A percentile compares a stretch with the other conserved stretches of the same genome.
Conservation (phyloP, 257 asterid genomes). For the Lycium barbarum region DNA sequence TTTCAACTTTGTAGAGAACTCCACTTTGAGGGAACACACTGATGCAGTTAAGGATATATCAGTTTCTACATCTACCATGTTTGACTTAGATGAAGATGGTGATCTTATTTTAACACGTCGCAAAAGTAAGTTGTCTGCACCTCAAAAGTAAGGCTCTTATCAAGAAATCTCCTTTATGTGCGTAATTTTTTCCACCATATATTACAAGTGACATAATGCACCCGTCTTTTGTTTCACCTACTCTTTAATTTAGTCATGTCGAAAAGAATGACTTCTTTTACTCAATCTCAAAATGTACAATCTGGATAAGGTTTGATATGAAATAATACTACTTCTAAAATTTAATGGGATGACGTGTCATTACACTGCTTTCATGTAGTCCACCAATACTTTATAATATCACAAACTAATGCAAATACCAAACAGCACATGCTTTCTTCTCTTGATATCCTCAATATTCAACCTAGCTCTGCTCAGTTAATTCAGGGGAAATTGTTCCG, state of each 20-base stretch:
- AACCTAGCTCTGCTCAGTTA: not conserved
- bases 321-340: conserved; percentile 1
- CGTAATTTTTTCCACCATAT: conserved; percentile 3
- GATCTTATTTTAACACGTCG: conserved; percentile 74
- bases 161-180: not conserved
- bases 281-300: not conserved
- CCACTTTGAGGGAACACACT: conserved; percentile 25
- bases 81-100: conserved; percentile 90
- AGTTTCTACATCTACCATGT: conserved; percentile 37
- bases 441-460: not conserved
- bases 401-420: not conserved
- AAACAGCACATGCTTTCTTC: not conserved
- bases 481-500: not conserved
- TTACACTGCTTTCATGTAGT: not conserved
- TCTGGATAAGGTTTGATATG: not conserved
- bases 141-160: not conserved
- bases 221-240: not conserved
- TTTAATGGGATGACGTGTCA: not conserved
- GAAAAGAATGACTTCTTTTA: not conserved
- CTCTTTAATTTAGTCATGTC: not conserved
- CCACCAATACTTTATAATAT: not conserved
- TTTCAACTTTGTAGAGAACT: conserved; percentile 31
- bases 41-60: conserved; percentile 26
- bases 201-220: not conserved
- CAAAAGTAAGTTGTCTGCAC: conserved; percentile 48